Conservation (phyloP, 2,329 filamentous ascomycete genomes). For the Onygenales sp. region DNA sequence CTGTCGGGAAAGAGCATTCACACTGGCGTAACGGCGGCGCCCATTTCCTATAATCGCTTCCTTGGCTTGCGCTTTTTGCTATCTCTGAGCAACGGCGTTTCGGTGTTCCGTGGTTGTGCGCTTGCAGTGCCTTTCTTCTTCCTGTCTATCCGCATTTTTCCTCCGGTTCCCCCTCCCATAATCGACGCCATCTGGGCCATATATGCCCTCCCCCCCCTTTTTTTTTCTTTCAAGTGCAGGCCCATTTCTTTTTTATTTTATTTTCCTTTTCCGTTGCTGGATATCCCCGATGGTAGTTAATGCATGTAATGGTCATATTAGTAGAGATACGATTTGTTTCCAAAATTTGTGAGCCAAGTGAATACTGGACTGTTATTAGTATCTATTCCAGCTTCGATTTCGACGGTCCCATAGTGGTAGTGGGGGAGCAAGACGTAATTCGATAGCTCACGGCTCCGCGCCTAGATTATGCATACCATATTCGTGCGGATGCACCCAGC, state of each 20-base stretch:
- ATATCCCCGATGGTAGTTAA: slow-evolving; percentile 1
- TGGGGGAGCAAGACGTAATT: too few relatives aligned
- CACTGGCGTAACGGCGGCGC: background rate
- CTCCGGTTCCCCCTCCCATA: too few relatives aligned
- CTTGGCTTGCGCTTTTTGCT: background rate
- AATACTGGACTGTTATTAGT: background rate
- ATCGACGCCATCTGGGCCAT: too few relatives aligned
- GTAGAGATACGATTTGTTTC: slow-evolving; percentile 7
- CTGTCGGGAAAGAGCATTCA: background rate
- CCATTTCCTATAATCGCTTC: background rate
- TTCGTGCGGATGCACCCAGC: too few relatives aligned
- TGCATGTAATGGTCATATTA: slow-evolving; percentile 7
- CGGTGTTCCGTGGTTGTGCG: background rate
- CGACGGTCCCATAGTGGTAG: too few relatives aligned
- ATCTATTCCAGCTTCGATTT: too few relatives aligned
- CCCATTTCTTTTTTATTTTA: background rate
- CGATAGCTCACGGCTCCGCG: too few relatives aligned
- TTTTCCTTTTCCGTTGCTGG: background rate
- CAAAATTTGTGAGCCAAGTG: background rate
- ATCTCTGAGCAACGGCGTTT: slow-evolving; percentile 1
- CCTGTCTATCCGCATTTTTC: too few relatives aligned
- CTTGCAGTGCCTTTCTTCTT: background rate
- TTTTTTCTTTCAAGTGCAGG: background rate
- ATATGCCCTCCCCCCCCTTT: background rate
- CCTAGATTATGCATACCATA: too few relatives aligned